Conservation (phyloP, 2,329 filamentous ascomycete species). For the Parascedosporium putredinis region DNA sequence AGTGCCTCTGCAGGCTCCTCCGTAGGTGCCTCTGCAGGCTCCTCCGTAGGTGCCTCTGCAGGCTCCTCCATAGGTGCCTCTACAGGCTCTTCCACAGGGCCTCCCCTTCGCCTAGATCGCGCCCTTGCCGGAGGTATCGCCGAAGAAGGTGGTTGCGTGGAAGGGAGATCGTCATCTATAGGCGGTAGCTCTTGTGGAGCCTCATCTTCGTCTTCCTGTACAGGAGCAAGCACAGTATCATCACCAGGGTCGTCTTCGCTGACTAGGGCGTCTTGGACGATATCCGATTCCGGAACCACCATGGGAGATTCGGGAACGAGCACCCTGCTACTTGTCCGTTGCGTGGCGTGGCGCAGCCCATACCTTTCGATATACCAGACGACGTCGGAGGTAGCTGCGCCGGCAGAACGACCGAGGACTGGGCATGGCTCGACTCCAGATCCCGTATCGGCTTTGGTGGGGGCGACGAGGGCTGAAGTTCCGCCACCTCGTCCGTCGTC, state of each 20-base stretch:
- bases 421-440: background rate
- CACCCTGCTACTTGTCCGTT: background rate
- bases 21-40: background rate
- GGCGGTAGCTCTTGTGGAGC: background rate
- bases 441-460: background rate
- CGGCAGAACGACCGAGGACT: background rate
- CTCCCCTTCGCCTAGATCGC: background rate
- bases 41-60: background rate
- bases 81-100: background rate
- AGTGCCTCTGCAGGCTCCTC: background rate
- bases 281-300: slow-evolving; percentile 5
- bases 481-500: background rate
- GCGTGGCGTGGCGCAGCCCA: background rate
- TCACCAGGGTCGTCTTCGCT: background rate
- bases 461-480: background rate
- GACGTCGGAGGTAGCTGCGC: slow-evolving; percentile 3
- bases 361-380: background rate
- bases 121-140: background rate
- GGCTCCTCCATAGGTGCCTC: background rate
- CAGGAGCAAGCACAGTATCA: background rate
- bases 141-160: background rate
- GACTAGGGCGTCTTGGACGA: background rate
- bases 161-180: background rate
- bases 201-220: background rate
- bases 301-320: slow-evolving; percentile 2